These are phyloP conservation scores for Tolypocladium album DNA, from an alignment of 2,329 filamentous ascomycete genomes.

Conservation along the genomic window DNA sequence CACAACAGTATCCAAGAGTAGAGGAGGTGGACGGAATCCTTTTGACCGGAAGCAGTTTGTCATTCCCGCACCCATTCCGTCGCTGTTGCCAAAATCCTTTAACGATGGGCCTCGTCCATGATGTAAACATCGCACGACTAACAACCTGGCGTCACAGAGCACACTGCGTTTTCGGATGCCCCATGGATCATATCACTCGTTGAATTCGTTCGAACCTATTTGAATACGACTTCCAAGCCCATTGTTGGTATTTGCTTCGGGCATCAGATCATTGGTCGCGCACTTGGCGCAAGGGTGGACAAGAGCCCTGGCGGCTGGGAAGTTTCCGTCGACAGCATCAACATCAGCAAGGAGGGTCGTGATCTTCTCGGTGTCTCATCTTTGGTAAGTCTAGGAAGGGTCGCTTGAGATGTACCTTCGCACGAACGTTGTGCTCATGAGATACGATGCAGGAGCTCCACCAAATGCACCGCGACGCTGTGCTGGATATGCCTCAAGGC, in stretches of 20 bases:
- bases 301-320: conserved; percentile 29
- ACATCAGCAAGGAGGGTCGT: conserved; percentile 24
- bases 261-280: conserved; percentile 32
- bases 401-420: neutral
- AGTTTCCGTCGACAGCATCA: conserved; percentile 25
- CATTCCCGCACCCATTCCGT: neutral
- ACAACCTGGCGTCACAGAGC: conserved; percentile 8
- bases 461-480: conserved; percentile 34
- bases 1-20: conserved; percentile 14
- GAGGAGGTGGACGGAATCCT: conserved; percentile 18
- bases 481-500: conserved; percentile 23
- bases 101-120: neutral
- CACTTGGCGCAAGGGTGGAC: conserved; percentile 24
- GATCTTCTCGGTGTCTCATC: conserved; percentile 20
- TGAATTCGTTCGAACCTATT: conserved; percentile 19
- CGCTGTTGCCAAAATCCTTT: neutral
- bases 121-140: neutral
- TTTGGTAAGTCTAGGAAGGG: conserved; percentile 8
- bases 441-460: conserved; percentile 17
- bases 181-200: conserved; percentile 29
- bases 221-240: conserved; percentile 15
- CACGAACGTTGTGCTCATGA: neutral
- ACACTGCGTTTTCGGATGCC: conserved; percentile 26
- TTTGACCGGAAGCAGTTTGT: conserved; percentile 22
- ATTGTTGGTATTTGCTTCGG: conserved; percentile 36